Conservation (phyloP, 441 rosid genomes). For the Kokia cookei region DNA sequence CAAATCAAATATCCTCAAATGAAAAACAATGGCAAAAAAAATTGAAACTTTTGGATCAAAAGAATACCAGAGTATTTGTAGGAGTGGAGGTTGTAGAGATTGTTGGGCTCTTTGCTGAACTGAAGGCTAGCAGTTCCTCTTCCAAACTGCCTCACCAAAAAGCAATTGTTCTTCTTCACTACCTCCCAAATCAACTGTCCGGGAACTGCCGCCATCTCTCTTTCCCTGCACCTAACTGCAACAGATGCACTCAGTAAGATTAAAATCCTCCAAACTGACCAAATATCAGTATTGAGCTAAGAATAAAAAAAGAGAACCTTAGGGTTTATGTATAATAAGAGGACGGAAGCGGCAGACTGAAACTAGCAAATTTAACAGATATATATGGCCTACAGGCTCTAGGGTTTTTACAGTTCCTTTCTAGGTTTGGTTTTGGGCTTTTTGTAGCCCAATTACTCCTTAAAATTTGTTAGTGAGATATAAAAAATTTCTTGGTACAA, state of each 20-base stretch:
- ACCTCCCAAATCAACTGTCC: slow-evolving; percentile 71
- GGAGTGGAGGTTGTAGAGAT: slow-evolving; percentile 58
- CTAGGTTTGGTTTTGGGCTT: background rate
- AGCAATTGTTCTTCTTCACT: slow-evolving; percentile 61
- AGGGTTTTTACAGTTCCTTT: background rate
- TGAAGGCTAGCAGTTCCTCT: slow-evolving; percentile 44
- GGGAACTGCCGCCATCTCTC: slow-evolving; percentile 52
- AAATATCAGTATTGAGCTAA: background rate
- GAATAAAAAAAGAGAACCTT: background rate
- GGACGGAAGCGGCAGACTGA: background rate
- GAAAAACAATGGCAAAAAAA: background rate
- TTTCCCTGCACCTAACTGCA: slow-evolving; percentile 16
- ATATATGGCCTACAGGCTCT: background rate
- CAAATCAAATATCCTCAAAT: background rate
- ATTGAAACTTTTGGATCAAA: background rate
- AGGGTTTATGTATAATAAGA: background rate
- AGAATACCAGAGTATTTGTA: slow-evolving; percentile 63
- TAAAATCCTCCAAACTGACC: slow-evolving; percentile 2
- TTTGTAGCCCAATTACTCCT: background rate
- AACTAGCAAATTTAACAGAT: background rate
- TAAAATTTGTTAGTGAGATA: too few species aligned
- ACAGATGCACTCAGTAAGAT: slow-evolving; percentile 11
- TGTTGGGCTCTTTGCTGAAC: slow-evolving; percentile 64
- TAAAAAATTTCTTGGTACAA: too few species aligned
- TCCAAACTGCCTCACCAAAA: slow-evolving; percentile 60